Conservation (phyloP, 1,284 basidiomycete genomes). For the Vanrija pseudolonga region DNA sequence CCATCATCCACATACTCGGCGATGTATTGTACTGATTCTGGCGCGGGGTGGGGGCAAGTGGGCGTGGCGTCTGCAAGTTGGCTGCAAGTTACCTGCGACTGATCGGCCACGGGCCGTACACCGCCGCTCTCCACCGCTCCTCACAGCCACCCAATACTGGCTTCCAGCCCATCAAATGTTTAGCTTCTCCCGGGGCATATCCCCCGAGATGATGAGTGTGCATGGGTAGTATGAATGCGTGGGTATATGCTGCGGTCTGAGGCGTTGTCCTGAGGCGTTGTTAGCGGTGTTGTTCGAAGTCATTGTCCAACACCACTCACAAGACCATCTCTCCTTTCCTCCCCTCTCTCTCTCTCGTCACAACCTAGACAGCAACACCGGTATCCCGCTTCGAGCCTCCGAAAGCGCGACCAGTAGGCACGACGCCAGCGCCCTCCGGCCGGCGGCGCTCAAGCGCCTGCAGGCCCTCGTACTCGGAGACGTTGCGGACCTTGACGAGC, state of each 20-base stretch:
- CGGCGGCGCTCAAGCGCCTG: conserved; percentile 24
- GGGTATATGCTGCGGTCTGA: not conserved
- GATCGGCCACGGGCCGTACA: too few relatives aligned
- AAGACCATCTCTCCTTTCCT: too few relatives aligned
- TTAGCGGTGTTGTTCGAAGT: too few relatives aligned
- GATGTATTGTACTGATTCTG: conserved; percentile 21
- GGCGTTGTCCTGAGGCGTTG: too few relatives aligned
- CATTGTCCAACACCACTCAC: too few relatives aligned
- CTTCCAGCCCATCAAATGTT: not conserved
- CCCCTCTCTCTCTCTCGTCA: too few relatives aligned
- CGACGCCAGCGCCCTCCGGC: conserved; percentile 41
- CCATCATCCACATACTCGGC: conserved; percentile 9
- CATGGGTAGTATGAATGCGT: not conserved
- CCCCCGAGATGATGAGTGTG: not conserved
- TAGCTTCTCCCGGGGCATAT: too few relatives aligned
- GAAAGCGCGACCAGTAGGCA: conserved; percentile 26
- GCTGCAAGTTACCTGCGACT: too few relatives aligned
- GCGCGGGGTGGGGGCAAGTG: conserved; percentile 1
- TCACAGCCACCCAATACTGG: not conserved
- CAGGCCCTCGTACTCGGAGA: conserved; percentile 35
- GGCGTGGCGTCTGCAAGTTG: too few relatives aligned
- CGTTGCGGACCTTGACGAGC: conserved; percentile 54
- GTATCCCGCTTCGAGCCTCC: conserved; percentile 16
- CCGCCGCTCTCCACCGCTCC: too few relatives aligned
- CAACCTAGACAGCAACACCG: too few relatives aligned